phyloP scores from a whole-genome alignment of 805 yeast species.

The Metschnikowia reukaufii region DNA sequence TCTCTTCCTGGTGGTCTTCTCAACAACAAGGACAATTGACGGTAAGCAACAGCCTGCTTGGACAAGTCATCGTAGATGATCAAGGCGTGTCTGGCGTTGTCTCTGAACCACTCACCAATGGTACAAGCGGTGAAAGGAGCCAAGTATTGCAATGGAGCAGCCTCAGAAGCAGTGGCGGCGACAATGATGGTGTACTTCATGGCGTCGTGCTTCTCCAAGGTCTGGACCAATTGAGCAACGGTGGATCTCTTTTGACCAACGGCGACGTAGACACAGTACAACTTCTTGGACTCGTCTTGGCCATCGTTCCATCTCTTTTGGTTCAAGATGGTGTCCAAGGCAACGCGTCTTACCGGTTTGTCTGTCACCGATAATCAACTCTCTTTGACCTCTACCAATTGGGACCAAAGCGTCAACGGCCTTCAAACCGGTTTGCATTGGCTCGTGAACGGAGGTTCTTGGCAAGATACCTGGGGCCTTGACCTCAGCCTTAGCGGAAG shows the following conservation, averaged over 20 bases:
- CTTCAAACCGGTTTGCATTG: constrained; percentile 99
- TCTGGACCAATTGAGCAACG: constrained; percentile 98
- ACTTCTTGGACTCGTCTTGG: constrained; percentile 92
- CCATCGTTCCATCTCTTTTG: constrained; percentile 99
- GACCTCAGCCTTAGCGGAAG: constrained; percentile 92
- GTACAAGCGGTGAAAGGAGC: constrained; percentile 99
- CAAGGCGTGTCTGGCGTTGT: constrained; percentile 96
- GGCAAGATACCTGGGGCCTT: constrained; percentile 99
- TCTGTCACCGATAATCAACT: constrained; percentile 99
- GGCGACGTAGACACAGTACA: constrained; percentile 99
- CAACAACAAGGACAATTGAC: constrained; percentile 96
- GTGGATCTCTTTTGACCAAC: constrained; percentile 99
- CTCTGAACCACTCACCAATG: constrained; percentile 99
- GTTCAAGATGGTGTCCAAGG: constrained; percentile 95
- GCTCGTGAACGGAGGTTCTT: constrained; percentile 97
- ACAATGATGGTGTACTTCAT: constrained; percentile 96
- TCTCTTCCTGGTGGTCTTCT: constrained; percentile 98
- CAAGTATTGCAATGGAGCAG: constrained; percentile 99
- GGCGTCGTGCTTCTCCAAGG: constrained; percentile 97
- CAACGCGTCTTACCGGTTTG: constrained; percentile 99
- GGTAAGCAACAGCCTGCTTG: constrained; percentile 99
- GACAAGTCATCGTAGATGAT: constrained; percentile 97
- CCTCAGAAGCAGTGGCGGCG: constrained; percentile 99
- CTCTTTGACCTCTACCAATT: constrained; percentile 99
- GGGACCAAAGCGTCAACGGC: constrained; percentile 99